Evolutionary conservation across 805 yeast species (phyloP).

Genomic region (Lipomyces yamadae): DNA sequence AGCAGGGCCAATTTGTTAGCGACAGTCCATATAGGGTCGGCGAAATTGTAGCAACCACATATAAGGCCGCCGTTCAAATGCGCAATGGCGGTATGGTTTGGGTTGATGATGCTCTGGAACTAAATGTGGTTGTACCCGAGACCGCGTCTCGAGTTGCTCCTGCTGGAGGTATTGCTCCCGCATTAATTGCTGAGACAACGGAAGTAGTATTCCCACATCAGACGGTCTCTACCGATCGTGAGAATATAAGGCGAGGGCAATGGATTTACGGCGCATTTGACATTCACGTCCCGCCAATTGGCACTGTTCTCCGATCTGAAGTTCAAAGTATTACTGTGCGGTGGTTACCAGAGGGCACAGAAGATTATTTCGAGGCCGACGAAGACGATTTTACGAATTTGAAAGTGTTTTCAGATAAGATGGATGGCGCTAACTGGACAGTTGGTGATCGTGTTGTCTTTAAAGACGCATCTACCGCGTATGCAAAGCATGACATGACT

Average conservation of each 20-base stretch:
- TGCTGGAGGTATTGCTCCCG: slow-evolving; percentile 32
- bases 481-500: slow-evolving; percentile 13
- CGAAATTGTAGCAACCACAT: slow-evolving; percentile 17
- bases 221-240: slow-evolving; percentile 15
- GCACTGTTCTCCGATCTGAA: slow-evolving; percentile 27
- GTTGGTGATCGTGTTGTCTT: slow-evolving; percentile 37
- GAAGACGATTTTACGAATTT: slow-evolving; percentile 18
- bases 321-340: slow-evolving; percentile 24
- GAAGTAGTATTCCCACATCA: slow-evolving; percentile 30
- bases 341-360: slow-evolving; percentile 30
- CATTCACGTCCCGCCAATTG: slow-evolving; percentile 11
- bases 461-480: slow-evolving; percentile 19
- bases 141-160: slow-evolving; percentile 24
- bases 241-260: slow-evolving; percentile 27
- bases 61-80: slow-evolving; percentile 22
- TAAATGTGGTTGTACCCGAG: slow-evolving; percentile 16
- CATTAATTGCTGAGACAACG: slow-evolving; percentile 25
- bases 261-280: slow-evolving; percentile 32
- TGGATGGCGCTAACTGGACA: slow-evolving; percentile 34
- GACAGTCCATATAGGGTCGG: slow-evolving; percentile 29
- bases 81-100: slow-evolving; percentile 30
- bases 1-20: slow-evolving; percentile 31
- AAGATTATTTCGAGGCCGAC: slow-evolving; percentile 19
- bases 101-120: slow-evolving; percentile 24
- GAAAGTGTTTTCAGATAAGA: slow-evolving; percentile 19